phyloP scores from a whole-genome alignment of 2,329 filamentous ascomycete species.

The Seiridium cupressi region DNA sequence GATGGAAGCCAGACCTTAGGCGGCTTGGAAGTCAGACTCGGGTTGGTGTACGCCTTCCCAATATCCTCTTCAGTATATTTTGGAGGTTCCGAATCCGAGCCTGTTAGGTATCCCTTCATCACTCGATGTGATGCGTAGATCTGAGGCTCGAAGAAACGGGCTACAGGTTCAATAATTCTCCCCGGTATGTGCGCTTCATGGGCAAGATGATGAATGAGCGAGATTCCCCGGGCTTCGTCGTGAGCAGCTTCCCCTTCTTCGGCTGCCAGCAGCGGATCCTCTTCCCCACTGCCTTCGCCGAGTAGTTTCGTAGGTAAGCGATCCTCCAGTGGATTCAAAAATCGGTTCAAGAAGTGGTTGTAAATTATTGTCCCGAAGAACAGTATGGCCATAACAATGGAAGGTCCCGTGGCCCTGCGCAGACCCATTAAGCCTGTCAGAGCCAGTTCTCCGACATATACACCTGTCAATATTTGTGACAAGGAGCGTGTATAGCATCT shows the following conservation, averaged over 20 bases:
- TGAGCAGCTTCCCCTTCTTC: constrained; percentile 11
- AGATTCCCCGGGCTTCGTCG: constrained; percentile 22
- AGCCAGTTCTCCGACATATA: constrained; percentile 68
- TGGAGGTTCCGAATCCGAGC: constrained; percentile 9
- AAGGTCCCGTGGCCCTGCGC: constrained; percentile 52
- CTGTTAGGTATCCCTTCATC: constrained; percentile 22
- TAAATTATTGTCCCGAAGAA: constrained; percentile 61
- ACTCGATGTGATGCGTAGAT: constrained; percentile 23
- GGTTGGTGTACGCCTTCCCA: constrained; percentile 25
- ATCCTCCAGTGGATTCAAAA: constrained; percentile 26
- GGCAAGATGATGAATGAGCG: constrained; percentile 20
- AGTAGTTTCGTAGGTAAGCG: constrained; percentile 22
- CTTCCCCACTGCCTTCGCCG: constrained; percentile 14
- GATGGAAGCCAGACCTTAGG: constrained; percentile 66
- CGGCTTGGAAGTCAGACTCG: constrained; percentile 35
- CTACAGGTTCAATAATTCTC: constrained; percentile 20
- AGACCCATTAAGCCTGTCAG: constrained; percentile 70
- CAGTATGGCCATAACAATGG: constrained; percentile 61
- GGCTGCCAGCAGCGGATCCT: constrained; percentile 22
- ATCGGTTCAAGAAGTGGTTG: constrained; percentile 43
- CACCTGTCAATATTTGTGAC: constrained; percentile 68
- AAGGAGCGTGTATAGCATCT: constrained; percentile 69
- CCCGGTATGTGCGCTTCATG: constrained; percentile 17
- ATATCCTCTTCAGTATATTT: constrained; percentile 26
- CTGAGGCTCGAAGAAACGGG: constrained; percentile 25